These are phyloP conservation scores for Penicillium pulvis DNA, from an alignment of 495 filamentous ascomycete species.

Conservation along the genomic window DNA sequence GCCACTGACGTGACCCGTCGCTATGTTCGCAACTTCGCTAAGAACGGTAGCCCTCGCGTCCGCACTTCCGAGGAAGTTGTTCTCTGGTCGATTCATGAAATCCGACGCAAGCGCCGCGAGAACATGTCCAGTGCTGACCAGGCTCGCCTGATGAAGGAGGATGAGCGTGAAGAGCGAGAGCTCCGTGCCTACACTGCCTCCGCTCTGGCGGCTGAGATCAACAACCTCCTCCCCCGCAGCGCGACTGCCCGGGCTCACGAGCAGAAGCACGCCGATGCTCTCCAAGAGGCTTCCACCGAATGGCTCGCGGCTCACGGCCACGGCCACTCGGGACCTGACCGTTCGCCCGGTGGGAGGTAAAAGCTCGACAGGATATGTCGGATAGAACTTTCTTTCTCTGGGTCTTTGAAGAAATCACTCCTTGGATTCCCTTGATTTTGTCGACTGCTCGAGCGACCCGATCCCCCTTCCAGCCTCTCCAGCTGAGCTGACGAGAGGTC, in stretches of 20 bases:
- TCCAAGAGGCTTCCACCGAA: constrained; percentile 63
- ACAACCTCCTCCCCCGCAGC: constrained; percentile 52
- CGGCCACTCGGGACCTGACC: constrained; percentile 43
- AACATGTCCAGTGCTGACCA: constrained; percentile 78
- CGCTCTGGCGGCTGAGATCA: constrained; percentile 66
- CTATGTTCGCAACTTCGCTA: constrained; percentile 82
- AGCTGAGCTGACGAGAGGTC: constrained; percentile 13
- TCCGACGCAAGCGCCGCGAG: constrained; percentile 75
- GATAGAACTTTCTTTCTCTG: constrained; percentile 8
- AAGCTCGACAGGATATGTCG: neutral
- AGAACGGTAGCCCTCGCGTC: constrained; percentile 70
- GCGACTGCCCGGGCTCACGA: constrained; percentile 38
- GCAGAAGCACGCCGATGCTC: constrained; percentile 46
- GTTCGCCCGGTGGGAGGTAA: constrained; percentile 40
- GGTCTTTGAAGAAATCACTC: constrained; percentile 7
- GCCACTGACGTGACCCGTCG: constrained; percentile 94
- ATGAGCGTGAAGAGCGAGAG: constrained; percentile 82
- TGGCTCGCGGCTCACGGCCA: constrained; percentile 62
- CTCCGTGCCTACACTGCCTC: constrained; percentile 73
- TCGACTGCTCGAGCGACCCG: constrained; percentile 19
- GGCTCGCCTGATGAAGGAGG: constrained; percentile 83
- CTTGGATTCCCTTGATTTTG: constrained; percentile 8
- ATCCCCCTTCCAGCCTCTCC: constrained; percentile 9
- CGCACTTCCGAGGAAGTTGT: constrained; percentile 85
- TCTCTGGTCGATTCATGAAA: constrained; percentile 85